Evolutionary conservation across 345 rosid species (phyloP).

Genomic region (Corymbia maculata): DNA sequence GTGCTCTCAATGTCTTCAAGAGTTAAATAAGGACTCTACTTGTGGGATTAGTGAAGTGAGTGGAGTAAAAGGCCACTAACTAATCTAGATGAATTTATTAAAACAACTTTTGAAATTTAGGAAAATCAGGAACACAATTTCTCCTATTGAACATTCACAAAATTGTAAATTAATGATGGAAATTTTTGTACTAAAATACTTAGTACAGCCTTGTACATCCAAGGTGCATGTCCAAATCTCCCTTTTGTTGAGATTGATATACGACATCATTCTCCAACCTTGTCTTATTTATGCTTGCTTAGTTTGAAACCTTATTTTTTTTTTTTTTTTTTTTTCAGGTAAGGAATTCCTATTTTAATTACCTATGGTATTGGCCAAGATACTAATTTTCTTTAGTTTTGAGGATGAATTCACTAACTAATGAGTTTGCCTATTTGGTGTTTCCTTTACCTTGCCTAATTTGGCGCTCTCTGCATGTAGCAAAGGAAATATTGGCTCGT

Average conservation of each 20-base stretch:
- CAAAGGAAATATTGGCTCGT: too few relatives aligned
- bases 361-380: too few relatives aligned
- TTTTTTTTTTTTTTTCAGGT: too few relatives aligned
- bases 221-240: neutral
- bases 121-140: neutral
- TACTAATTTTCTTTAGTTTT: too few relatives aligned
- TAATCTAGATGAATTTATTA: neutral
- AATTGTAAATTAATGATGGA: neutral
- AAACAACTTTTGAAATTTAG: neutral
- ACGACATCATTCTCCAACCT: too few relatives aligned
- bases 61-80: neutral
- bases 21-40: neutral
- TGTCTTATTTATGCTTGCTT: too few relatives aligned
- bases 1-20: neutral
- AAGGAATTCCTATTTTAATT: too few relatives aligned
- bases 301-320: too few relatives aligned
- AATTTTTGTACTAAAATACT: neutral
- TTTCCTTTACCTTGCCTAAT: too few relatives aligned
- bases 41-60: neutral
- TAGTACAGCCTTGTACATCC: neutral
- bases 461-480: too few relatives aligned
- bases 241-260: neutral
- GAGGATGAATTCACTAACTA: too few relatives aligned
- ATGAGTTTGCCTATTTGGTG: too few relatives aligned
- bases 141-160: neutral